phyloP scores from a whole-genome alignment of 2,329 filamentous ascomycete genomes.

The Colletotrichum incanum region DNA sequence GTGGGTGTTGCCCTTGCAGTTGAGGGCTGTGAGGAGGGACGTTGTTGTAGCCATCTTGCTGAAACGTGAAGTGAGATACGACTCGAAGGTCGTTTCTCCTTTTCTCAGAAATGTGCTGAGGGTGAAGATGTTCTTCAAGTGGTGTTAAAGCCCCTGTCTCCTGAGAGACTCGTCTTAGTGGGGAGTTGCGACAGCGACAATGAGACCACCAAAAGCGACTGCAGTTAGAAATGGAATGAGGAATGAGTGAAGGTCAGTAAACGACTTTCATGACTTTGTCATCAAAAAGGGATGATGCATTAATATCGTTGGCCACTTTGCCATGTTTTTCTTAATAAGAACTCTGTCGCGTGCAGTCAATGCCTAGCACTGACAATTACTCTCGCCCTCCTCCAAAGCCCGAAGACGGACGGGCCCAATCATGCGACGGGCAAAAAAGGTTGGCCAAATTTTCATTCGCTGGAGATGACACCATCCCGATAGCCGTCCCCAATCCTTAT shows the following conservation, averaged over 20 bases:
- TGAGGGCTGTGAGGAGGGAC: slow-evolving; percentile 80
- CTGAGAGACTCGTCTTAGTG: slow-evolving; percentile 2
- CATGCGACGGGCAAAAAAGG: slow-evolving; percentile 35
- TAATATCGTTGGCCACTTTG: slow-evolving; percentile 10
- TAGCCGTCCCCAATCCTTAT: slow-evolving; percentile 37
- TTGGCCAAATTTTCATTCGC: slow-evolving; percentile 42
- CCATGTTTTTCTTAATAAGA: neutral
- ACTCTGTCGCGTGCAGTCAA: neutral
- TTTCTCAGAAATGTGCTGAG: neutral
- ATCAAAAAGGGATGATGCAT: slow-evolving; percentile 1
- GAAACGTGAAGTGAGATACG: slow-evolving; percentile 3
- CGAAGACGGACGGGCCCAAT: slow-evolving; percentile 34
- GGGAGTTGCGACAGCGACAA: neutral
- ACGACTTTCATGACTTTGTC: neutral
- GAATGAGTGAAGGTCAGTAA: neutral
- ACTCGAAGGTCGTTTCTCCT: neutral
- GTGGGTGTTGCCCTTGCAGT: slow-evolving; percentile 81
- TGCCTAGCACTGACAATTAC: neutral
- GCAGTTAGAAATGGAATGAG: neutral
- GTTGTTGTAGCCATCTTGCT: slow-evolving; percentile 44
- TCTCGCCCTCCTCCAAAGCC: slow-evolving; percentile 24
- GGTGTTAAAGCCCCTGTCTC: slow-evolving; percentile 30
- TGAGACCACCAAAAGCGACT: neutral
- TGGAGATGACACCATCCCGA: slow-evolving; percentile 43
- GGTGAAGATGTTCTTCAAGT: slow-evolving; percentile 16